Evolutionary conservation across 768 basidiomycete genomes (phyloP).

Genomic region (Dentipellis fragilis): DNA sequence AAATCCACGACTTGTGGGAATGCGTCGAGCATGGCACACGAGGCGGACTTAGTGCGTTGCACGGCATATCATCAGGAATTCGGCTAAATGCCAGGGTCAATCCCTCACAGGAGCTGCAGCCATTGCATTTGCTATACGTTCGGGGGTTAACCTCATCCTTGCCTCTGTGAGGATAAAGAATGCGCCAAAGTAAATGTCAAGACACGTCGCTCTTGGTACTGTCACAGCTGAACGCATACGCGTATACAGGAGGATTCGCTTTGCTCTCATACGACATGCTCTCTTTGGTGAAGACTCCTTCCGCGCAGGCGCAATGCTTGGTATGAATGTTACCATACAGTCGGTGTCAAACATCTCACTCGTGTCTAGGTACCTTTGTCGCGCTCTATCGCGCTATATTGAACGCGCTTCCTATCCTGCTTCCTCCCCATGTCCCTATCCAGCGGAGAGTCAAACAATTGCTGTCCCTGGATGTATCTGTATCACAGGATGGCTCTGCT

Average conservation of each 20-base stretch:
- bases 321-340: conserved; percentile 25
- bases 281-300: conserved; percentile 77
- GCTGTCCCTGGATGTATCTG: conserved; percentile 1
- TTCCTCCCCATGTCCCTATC: conserved; percentile 28
- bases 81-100: too few species aligned
- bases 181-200: conserved; percentile 46
- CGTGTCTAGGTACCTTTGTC: conserved; percentile 56
- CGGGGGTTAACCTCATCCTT: conserved; percentile 73
- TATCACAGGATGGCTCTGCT: conserved; percentile 14
- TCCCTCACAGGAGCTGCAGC: conserved; percentile 56
- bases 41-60: conserved; percentile 60
- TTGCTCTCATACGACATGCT: conserved; percentile 66
- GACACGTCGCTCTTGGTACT: background rate
- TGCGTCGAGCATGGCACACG: conserved; percentile 61
- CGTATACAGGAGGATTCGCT: conserved; percentile 43
- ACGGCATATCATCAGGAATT: background rate
- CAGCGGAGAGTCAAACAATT: conserved; percentile 10
- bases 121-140: conserved; percentile 74
- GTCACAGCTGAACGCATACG: background rate
- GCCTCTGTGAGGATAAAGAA: conserved; percentile 63
- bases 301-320: conserved; percentile 84
- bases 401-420: conserved; percentile 65
- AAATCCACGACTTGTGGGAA: conserved; percentile 51
- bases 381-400: conserved; percentile 71
- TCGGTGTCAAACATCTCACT: background rate